These are phyloP conservation scores for Alternaria sp. DNA, from an alignment of 2,329 filamentous ascomycete species.

Conservation along the genomic window DNA sequence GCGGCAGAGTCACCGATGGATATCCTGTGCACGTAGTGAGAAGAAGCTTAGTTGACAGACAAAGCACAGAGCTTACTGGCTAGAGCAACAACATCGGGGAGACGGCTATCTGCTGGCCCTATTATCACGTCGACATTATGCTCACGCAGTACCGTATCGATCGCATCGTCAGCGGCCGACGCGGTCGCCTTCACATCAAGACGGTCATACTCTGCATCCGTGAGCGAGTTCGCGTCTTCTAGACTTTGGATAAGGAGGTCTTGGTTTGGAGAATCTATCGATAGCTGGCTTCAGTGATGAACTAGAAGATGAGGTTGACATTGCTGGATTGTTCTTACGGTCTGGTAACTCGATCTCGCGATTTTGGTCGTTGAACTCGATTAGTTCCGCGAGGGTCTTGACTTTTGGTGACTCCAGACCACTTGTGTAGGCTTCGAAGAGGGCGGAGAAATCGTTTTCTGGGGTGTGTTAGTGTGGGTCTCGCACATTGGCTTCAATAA, in stretches of 20 bases:
- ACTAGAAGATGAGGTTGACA: fast-evolving
- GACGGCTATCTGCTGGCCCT: not conserved
- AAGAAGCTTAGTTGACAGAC: not conserved
- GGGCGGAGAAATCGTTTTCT: not conserved
- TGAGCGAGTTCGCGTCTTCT: fast-evolving
- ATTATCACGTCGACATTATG: not conserved
- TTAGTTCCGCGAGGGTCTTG: fast-evolving
- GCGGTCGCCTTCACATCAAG: not conserved
- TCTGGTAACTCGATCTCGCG: not conserved
- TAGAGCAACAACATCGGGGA: not conserved
- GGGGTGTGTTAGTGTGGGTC: not conserved
- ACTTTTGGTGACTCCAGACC: not conserved
- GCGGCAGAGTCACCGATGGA: not conserved
- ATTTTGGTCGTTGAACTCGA: not conserved
- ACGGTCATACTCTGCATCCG: not conserved
- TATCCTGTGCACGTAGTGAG: not conserved
- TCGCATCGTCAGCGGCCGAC: fast-evolving
- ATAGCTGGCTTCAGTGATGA: not conserved
- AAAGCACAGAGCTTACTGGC: not conserved
- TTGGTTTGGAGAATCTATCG: fast-evolving
- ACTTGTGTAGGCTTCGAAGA: not conserved
- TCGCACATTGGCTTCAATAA: fast-evolving
- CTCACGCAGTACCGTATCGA: fast-evolving
- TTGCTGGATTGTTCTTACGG: fast-evolving
- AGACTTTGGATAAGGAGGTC: not conserved